Conservation (phyloP, 176 grass and related monocot species). For the Bolboschoenus planiculmis region DNA sequence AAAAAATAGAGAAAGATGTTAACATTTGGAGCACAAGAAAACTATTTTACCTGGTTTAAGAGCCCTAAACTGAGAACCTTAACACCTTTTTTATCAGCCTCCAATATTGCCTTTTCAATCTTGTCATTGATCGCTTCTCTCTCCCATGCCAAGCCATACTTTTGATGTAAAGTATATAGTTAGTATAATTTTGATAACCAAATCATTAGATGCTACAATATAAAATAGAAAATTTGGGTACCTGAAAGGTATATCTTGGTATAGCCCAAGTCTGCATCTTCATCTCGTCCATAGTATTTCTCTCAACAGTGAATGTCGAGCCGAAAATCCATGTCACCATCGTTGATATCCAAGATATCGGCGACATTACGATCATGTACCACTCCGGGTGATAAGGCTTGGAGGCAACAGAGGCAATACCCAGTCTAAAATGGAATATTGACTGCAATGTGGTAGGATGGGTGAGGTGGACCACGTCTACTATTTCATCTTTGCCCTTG, state of each 20-base stretch:
- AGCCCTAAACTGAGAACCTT: conserved; percentile 83
- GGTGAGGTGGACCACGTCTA: conserved; percentile 65
- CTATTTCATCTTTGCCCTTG: conserved; percentile 37
- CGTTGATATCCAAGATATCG: conserved; percentile 52
- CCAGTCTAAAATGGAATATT: conserved; percentile 63
- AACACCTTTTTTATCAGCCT: conserved; percentile 57
- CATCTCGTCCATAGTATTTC: conserved; percentile 49
- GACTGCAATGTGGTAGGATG: conserved; percentile 68
- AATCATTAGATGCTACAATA: neutral
- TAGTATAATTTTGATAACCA: neutral
- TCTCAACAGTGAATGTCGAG: conserved; percentile 62
- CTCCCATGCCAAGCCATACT: conserved; percentile 63
- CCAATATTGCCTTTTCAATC: conserved; percentile 72
- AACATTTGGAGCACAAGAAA: neutral
- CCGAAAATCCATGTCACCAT: conserved; percentile 49
- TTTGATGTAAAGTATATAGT: conserved; percentile 18
- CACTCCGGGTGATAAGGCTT: conserved; percentile 52
- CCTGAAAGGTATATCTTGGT: conserved; percentile 89
- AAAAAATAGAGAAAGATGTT: neutral
- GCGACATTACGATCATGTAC: conserved; percentile 53
- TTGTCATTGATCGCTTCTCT: conserved; percentile 61
- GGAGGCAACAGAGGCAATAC: conserved; percentile 67
- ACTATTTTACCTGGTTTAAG: conserved; percentile 50
- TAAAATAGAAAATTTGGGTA: conserved; percentile 21
- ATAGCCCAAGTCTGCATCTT: conserved; percentile 87